Base-by-base conservation (phyloP, 23 red algal genomes). In the Chondrus crispus region DNA sequence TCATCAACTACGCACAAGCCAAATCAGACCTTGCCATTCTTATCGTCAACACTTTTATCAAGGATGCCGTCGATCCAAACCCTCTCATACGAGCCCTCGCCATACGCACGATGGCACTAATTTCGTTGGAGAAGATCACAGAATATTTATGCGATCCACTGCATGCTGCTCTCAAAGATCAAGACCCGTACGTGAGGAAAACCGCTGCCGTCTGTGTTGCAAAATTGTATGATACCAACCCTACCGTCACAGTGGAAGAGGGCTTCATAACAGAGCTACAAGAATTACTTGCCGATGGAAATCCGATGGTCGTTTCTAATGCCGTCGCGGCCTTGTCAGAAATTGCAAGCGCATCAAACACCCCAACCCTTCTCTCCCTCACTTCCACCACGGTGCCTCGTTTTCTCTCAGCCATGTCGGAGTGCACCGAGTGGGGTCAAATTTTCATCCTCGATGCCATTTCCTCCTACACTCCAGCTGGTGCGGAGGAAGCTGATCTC, bases 391-490 rank as follows among this genome's bases (percentile, higher is more conserved):
- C 84, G 2, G 47, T 96, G 16, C 72, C 78, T 8, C 79, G 85
- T 38, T 88, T 96, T 64, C 74, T 98, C 37, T 75, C 88, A 14
- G 94, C 94, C 20, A 81, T 98, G 11, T 74, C 81, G 28, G 97
- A 98, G 62, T 96, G 93, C 62, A 96, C 83, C n/a, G 97, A 98
- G 79, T 98, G 97, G 97, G 97, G 97, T 9, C 97, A 98, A 44
- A 62, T 98, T 39, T 84, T 85, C 49, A 70, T 98, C 70, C 81
- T 98, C 22, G 97, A 98, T 73, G 93, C 97, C 6, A 77, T 98
- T 38, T 76, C 94, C 46, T 73, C 62, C 14, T 98, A 98, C 63
- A 92, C 57, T 5, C 96, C 96, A 2, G 22, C 87, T 5, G 87
- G 64, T 20, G 60, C 80, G 19, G 85, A 94, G 41, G 96, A 94